These are phyloP conservation scores for Trametes versicolor DNA, from an alignment of 1,284 basidiomycete genomes.

Conservation along the genomic window DNA sequence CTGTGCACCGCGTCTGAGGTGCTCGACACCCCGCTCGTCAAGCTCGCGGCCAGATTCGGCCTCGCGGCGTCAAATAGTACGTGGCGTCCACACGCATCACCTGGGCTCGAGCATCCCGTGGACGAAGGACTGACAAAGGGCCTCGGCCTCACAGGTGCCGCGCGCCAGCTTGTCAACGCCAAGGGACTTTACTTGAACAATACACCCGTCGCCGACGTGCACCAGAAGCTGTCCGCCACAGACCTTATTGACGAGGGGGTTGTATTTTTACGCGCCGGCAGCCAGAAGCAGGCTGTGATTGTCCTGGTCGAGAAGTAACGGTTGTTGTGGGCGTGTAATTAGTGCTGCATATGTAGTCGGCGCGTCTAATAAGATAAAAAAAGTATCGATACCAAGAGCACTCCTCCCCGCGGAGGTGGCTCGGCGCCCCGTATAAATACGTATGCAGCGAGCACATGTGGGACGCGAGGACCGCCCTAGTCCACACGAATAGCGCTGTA, in stretches of 20 bases:
- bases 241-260: constrained; percentile 74
- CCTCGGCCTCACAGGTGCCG: constrained; percentile 53
- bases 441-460: not conserved
- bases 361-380: constrained; percentile 19
- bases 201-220: constrained; percentile 50
- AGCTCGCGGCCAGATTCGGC: constrained; percentile 62
- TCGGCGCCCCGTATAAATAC: not conserved
- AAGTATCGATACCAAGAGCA: not conserved
- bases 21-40: constrained; percentile 59
- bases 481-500: constrained; percentile 86
- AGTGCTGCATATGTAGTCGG: constrained; percentile 8
- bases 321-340: not conserved
- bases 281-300: constrained; percentile 77
- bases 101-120: not conserved
- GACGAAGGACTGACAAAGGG: not conserved
- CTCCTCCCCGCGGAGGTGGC: not conserved
- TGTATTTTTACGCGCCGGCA: constrained; percentile 79
- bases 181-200: constrained; percentile 68
- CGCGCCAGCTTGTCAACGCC: constrained; percentile 59
- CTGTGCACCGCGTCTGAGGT: constrained; percentile 54
- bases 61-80: constrained; percentile 65
- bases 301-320: constrained; percentile 35
- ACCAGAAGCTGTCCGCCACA: constrained; percentile 52
- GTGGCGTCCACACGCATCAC: constrained; percentile 30
- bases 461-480: constrained; percentile 42